These are phyloP conservation scores for Hirsutella thompsonii DNA, from an alignment of 2,329 filamentous ascomycete genomes.

Conservation along the genomic window DNA sequence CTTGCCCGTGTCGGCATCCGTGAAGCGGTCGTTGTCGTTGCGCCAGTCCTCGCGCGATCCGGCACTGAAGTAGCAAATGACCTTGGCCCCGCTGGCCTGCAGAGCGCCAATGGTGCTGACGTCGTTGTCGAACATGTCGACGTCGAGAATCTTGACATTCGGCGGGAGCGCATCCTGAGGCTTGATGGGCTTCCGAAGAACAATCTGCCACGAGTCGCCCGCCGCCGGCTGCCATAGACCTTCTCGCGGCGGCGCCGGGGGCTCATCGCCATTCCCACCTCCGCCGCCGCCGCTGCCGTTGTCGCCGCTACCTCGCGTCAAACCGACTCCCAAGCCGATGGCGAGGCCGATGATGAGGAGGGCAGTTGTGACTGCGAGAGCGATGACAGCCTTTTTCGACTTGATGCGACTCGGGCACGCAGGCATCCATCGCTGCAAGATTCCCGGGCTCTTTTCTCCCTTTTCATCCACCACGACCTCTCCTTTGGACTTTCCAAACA, in stretches of 20 bases:
- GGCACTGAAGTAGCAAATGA: conserved; percentile 67
- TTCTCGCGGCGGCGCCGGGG: conserved; percentile 11
- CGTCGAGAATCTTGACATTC: conserved; percentile 35
- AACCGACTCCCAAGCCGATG: conserved; percentile 43
- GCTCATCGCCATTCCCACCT: conserved; percentile 2
- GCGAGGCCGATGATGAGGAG: conserved; percentile 28
- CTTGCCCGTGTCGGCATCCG: conserved; percentile 40
- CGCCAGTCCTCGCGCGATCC: conserved; percentile 56
- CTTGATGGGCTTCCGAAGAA: conserved; percentile 32
- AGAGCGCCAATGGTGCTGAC: conserved; percentile 36
- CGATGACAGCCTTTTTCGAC: conserved; percentile 14
- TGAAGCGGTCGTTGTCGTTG: conserved; percentile 42
- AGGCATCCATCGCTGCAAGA: too few relatives aligned
- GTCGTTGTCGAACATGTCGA: conserved; percentile 44
- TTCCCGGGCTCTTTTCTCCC: too few relatives aligned
- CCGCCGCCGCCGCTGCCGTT: conserved; percentile 11
- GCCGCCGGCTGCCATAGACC: conserved; percentile 38
- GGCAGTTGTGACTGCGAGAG: conserved; percentile 11
- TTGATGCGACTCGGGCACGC: background rate
- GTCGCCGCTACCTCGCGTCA: conserved; percentile 20
- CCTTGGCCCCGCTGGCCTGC: conserved; percentile 40
- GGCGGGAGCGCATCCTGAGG: conserved; percentile 13
- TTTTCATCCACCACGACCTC: too few relatives aligned
- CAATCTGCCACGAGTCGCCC: conserved; percentile 47
- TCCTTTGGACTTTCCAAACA: too few relatives aligned